Evolutionary conservation across 352 stramenopile genomes (phyloP).

Genomic region (Phytophthora citricola): DNA sequence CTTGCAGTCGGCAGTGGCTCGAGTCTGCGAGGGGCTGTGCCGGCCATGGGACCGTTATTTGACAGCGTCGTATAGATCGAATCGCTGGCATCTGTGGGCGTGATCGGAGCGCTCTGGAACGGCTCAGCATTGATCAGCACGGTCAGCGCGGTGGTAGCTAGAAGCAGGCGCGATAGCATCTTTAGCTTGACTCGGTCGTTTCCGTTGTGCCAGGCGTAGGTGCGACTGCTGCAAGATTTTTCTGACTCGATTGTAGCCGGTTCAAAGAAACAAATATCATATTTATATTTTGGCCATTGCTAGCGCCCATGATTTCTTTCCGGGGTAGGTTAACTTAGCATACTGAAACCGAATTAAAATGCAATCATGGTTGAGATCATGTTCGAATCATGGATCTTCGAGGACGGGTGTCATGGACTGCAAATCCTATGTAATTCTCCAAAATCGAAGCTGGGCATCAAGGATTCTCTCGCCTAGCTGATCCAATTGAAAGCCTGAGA

Average conservation of each 20-base stretch:
- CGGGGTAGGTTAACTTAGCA: background rate
- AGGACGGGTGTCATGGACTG: too few relatives aligned
- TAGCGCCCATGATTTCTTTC: too few relatives aligned
- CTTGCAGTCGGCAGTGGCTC: conserved; percentile 18
- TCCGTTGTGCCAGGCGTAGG: conserved; percentile 7
- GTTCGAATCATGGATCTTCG: too few relatives aligned
- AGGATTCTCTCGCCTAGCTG: too few relatives aligned
- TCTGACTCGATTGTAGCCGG: conserved; percentile 1
- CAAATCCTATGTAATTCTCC: too few relatives aligned
- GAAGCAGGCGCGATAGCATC: conserved; percentile 18
- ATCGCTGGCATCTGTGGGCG: too few relatives aligned
- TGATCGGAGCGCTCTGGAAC: conserved; percentile 26
- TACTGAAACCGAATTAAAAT: background rate
- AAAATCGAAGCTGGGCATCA: too few relatives aligned
- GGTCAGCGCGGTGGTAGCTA: conserved; percentile 9
- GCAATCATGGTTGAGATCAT: too few relatives aligned
- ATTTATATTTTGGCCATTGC: too few relatives aligned
- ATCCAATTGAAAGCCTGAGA: too few relatives aligned
- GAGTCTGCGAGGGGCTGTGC: conserved; percentile 15
- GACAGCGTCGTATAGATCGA: conserved; percentile 44
- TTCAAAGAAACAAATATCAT: background rate
- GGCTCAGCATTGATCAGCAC: conserved; percentile 8
- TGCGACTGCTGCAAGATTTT: conserved; percentile 6
- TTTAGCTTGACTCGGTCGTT: conserved; percentile 8
- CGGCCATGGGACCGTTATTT: conserved; percentile 42